These are phyloP conservation scores for Fusarium oligoseptatum DNA, from an alignment of 2,329 filamentous ascomycete genomes.

Conservation along the genomic window DNA sequence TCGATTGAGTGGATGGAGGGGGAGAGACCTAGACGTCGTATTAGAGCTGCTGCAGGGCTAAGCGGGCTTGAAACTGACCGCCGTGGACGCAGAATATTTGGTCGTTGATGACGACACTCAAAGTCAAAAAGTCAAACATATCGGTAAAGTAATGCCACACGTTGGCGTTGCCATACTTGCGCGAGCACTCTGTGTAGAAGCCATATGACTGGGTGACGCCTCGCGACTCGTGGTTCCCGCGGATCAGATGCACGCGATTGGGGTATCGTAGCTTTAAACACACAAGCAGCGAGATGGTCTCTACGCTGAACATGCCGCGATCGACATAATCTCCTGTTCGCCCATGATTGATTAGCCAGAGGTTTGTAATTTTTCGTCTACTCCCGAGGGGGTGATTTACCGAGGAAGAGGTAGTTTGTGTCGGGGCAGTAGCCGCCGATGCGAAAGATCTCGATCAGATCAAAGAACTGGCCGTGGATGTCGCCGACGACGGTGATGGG, in stretches of 20 bases:
- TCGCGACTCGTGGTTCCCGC: slow-evolving; percentile 97
- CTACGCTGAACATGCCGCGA: slow-evolving; percentile 97
- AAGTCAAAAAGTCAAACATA: slow-evolving; percentile 98
- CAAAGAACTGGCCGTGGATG: slow-evolving; percentile 99
- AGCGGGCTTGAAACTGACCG: slow-evolving; percentile 59
- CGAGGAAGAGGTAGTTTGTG: slow-evolving; percentile 97
- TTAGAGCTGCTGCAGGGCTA: slow-evolving; percentile 7
- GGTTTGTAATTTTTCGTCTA: neutral
- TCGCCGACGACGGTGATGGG: slow-evolving; percentile 98
- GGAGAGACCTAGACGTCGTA: slow-evolving; percentile 71
- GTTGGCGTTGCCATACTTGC: slow-evolving; percentile 98
- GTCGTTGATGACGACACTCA: slow-evolving; percentile 98
- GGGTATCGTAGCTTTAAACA: slow-evolving; percentile 98
- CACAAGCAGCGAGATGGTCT: slow-evolving; percentile 97
- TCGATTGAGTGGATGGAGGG: slow-evolving; percentile 97
- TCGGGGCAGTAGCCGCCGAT: slow-evolving; percentile 98
- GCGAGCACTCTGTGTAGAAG: slow-evolving; percentile 97
- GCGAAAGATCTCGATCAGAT: slow-evolving; percentile 98
- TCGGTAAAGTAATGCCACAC: slow-evolving; percentile 99
- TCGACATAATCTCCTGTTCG: slow-evolving; percentile 92
- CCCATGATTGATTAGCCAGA: slow-evolving; percentile 27
- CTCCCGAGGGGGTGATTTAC: slow-evolving; percentile 58
- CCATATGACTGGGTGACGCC: slow-evolving; percentile 99
- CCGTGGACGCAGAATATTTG: slow-evolving; percentile 99
- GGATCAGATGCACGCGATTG: slow-evolving; percentile 93